Percentiles rank a stretch among this genome's conserved stretches.
Evolutionary conservation across 106 monocot genomes (phyloP).

Genomic region (Ottelia alismoides): DNA sequence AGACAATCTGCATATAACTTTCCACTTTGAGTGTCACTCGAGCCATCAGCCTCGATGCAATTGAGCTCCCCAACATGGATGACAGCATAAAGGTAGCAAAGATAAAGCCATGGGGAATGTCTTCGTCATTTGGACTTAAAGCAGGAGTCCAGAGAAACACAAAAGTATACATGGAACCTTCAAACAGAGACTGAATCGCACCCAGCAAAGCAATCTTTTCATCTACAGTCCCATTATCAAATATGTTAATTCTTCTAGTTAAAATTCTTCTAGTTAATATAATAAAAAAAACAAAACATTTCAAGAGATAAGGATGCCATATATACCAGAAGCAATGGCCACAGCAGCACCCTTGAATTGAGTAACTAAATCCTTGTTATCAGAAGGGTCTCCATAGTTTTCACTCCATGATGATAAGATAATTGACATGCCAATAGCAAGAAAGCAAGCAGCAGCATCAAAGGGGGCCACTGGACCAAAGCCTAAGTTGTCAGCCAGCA

Average conservation of each 20-base stretch:
- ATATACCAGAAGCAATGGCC: conserved; percentile 81
- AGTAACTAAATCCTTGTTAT: conserved; percentile 49
- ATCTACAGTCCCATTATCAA: too few relatives aligned
- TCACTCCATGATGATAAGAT: conserved; percentile 77
- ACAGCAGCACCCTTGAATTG: conserved; percentile 71
- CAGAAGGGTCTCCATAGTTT: too few relatives aligned
- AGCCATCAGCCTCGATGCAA: conserved; percentile 65
- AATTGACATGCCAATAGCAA: conserved; percentile 81
- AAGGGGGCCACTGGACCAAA: too few relatives aligned
- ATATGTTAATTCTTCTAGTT: too few relatives aligned
- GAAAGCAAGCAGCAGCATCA: conserved; percentile 81
- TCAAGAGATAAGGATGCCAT: neutral
- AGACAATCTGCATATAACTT: conserved; percentile 86
- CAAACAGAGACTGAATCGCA: too few relatives aligned
- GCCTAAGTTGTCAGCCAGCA: conserved; percentile 64
- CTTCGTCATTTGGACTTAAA: too few relatives aligned
- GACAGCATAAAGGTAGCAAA: too few relatives aligned
- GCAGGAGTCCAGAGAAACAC: conserved; percentile 91
- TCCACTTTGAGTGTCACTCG: conserved; percentile 53
- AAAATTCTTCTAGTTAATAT: neutral
- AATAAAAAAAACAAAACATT: neutral
- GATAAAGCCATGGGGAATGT: too few relatives aligned
- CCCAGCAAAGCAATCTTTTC: conserved; percentile 90
- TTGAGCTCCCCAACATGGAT: too few relatives aligned
- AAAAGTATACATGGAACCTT: conserved; percentile 89